A percentile compares a stretch with the other conserved stretches of the same genome.
These are phyloP conservation scores for Cenchrus purpureus DNA, from an alignment of 176 grass and related monocot genomes.

Conservation along the genomic window DNA sequence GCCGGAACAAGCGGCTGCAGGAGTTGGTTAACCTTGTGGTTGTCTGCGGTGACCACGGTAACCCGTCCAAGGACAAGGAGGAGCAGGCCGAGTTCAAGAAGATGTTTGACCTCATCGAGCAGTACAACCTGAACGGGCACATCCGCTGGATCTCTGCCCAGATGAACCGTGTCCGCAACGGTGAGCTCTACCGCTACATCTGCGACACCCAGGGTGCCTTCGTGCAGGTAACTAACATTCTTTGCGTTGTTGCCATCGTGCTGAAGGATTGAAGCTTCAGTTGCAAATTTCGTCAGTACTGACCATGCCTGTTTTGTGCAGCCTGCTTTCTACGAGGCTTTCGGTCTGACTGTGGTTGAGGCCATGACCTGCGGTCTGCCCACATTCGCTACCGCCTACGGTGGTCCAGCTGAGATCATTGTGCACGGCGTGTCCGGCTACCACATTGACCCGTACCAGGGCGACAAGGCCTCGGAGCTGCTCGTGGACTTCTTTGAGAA, in stretches of 20 bases:
- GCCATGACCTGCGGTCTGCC: conserved; percentile 94
- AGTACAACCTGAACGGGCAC: conserved; percentile 83
- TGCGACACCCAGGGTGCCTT: conserved; percentile 89
- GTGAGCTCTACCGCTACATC: conserved; percentile 94
- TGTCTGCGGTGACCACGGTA: conserved; percentile 91
- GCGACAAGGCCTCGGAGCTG: conserved; percentile 82
- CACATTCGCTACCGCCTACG: conserved; percentile 88
- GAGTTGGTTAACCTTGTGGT: conserved; percentile 96
- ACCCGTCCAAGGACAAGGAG: conserved; percentile 93
- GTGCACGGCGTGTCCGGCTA: conserved; percentile 88
- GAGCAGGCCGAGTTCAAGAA: conserved; percentile 97
- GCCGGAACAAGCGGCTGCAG: conserved; percentile 68
- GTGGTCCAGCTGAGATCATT: conserved; percentile 94
- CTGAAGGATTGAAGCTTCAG: not conserved
- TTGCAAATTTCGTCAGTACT: not conserved
- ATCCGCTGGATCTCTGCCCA: conserved; percentile 97
- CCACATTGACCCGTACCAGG: conserved; percentile 98
- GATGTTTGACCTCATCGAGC: conserved; percentile 86
- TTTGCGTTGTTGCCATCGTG: not conserved
- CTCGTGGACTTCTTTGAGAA: conserved; percentile 95
- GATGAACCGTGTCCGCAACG: conserved; percentile 99
- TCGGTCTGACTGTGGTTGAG: conserved; percentile 96
- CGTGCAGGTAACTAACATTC: conserved; percentile 63
- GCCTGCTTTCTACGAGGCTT: conserved; percentile 98
- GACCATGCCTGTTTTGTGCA: conserved; percentile 28